These are phyloP conservation scores for Oryza longistaminata DNA, from an alignment of 176 grass and related monocot species.

Conservation along the genomic window DNA sequence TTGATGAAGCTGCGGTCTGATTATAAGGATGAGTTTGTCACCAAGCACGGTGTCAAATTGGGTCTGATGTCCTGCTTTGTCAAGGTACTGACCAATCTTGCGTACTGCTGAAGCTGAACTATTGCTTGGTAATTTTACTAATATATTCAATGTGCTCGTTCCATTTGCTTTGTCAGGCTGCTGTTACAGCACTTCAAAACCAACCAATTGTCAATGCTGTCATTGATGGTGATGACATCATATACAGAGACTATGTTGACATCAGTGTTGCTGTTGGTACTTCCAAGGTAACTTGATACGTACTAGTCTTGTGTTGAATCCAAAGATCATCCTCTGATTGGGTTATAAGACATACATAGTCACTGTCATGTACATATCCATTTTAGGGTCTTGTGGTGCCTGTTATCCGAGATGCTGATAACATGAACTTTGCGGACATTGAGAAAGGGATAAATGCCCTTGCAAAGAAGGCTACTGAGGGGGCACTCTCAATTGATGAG, in stretches of 20 bases:
- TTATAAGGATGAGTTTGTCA: conserved; percentile 91
- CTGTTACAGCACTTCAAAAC: conserved; percentile 88
- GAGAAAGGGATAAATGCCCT: conserved; percentile 82
- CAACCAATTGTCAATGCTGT: conserved; percentile 95
- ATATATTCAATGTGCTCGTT: conserved; percentile 15
- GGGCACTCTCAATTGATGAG: conserved; percentile 83
- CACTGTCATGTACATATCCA: not conserved
- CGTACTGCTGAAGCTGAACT: not conserved
- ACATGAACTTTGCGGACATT: conserved; percentile 82
- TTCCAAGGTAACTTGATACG: conserved; percentile 52
- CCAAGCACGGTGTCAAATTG: conserved; percentile 91
- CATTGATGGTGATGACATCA: conserved; percentile 95
- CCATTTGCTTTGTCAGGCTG: conserved; percentile 53
- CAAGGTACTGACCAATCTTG: conserved; percentile 49
- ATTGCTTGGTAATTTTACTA: not conserved
- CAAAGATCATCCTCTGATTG: not conserved
- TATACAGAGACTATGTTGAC: conserved; percentile 91
- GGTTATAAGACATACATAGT: not conserved
- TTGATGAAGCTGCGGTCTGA: conserved; percentile 98
- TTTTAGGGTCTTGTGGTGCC: conserved; percentile 79
- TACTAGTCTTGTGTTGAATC: not conserved
- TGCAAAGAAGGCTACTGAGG: conserved; percentile 78
- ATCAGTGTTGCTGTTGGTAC: conserved; percentile 96
- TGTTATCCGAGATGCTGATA: conserved; percentile 72
- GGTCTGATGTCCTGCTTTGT: conserved; percentile 98